Evolutionary conservation across 2,329 filamentous ascomycete genomes (phyloP).

Genomic region (Curvularia sp.): DNA sequence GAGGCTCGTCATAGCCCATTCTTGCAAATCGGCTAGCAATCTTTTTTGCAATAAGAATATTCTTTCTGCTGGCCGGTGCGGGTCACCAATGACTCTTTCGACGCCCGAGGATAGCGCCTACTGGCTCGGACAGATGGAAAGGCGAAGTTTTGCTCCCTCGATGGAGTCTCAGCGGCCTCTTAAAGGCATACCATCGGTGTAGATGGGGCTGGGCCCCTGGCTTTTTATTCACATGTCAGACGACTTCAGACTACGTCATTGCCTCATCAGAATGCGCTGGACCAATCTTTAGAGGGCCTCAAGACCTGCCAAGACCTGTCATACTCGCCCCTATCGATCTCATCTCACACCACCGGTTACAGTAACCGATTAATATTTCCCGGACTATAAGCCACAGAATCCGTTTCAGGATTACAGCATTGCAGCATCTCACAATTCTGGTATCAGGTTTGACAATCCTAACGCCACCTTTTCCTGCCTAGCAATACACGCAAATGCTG

Average conservation of each 20-base stretch:
- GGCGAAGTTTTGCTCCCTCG: background rate
- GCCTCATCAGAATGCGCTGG: constrained; percentile 2
- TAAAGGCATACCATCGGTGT: background rate
- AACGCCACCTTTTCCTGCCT: background rate
- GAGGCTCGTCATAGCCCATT: constrained; percentile 10
- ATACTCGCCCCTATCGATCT: background rate
- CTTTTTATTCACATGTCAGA: constrained; percentile 8
- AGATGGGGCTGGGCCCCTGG: background rate
- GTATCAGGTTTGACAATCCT: background rate
- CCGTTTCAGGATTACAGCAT: background rate
- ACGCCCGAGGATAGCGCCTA: background rate
- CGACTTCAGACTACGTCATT: constrained; percentile 1
- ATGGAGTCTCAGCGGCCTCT: background rate
- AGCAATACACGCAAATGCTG: background rate
- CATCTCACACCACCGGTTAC: background rate
- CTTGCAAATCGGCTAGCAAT: background rate
- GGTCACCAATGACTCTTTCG: background rate
- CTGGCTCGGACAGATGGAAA: constrained; percentile 11
- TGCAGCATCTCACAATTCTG: too few species aligned
- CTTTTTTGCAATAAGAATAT: background rate
- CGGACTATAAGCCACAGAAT: background rate
- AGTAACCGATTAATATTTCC: background rate
- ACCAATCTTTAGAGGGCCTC: background rate
- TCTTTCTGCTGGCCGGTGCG: constrained; percentile 1
- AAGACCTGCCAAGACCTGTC: background rate